Evolutionary conservation across 352 stramenopile genomes (phyloP).

Genomic region (Saprolegnia diclina): DNA sequence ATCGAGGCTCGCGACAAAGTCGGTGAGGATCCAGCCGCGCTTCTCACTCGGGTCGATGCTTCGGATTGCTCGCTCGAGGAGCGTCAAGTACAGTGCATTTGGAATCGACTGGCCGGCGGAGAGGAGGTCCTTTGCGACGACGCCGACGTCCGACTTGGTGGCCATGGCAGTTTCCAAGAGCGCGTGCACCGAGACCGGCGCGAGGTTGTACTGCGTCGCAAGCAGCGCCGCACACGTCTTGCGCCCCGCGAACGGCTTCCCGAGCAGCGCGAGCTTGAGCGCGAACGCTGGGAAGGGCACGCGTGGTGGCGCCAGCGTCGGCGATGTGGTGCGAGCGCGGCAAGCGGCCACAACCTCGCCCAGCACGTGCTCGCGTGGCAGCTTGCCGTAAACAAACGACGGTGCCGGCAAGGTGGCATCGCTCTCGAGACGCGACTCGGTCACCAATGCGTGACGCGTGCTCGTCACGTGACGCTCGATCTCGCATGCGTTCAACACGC

Average conservation of each 20-base stretch:
- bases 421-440: slow-evolving; percentile 23
- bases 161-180: slow-evolving; percentile 36
- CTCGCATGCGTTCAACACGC: background rate
- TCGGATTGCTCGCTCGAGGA: background rate
- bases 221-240: slow-evolving; percentile 11
- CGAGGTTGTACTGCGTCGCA: slow-evolving; percentile 37
- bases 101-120: slow-evolving; percentile 39
- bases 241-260: slow-evolving; percentile 16
- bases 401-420: slow-evolving; percentile 9
- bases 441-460: slow-evolving; percentile 14
- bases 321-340: background rate
- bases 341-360: slow-evolving; percentile 4
- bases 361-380: background rate
- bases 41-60: background rate
- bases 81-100: slow-evolving; percentile 39
- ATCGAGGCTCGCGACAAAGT: slow-evolving; percentile 43
- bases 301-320: background rate
- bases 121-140: slow-evolving; percentile 32
- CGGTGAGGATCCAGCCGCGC: slow-evolving; percentile 58
- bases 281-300: background rate
- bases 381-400: background rate
- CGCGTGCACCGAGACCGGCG: slow-evolving; percentile 46
- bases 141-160: slow-evolving; percentile 33
- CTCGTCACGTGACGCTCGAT: background rate
- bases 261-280: slow-evolving; percentile 17